Base-by-base conservation (phyloP, 2,329 filamentous ascomycete genomes). In the Ramichloridium luteum region DNA sequence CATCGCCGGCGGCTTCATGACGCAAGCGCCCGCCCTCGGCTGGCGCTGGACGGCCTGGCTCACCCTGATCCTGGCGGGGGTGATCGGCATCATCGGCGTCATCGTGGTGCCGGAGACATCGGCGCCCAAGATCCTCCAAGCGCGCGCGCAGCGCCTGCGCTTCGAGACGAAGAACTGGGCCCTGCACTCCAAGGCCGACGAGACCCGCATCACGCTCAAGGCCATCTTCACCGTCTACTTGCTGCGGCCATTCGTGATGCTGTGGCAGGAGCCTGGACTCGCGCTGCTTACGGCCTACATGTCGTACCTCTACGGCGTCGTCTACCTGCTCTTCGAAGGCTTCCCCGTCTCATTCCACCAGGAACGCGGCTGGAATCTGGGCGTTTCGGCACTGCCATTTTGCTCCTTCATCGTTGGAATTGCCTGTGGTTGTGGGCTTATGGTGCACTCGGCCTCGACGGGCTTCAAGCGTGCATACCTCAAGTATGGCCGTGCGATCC, bases 101-200 rank as follows among this genome's bases (percentile, higher is more conserved):
- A 32, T 69, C 16, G 39, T 65, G 16, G 53, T 72, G 2, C 63
- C 61, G 0, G 70, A 74, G 46, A 67, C 68, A 0, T 72, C 61
- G 17, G 58, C 55, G 1, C 58, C 61, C 0, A 56, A 61, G 5
- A 52, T 75, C 13, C 55, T 74, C 6, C 55, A 64, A 33, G 47
- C 48, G 2, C 60, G 64, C 16, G 70, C 70, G 4, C 55, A 53
- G 13, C 54, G 56, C 10, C 47, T 74, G n/a, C 61, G 70, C 4
- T 53, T 51, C 32, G 56, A 58, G 40, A 71, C 64, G 2, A 44
- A 56, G 25, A 65, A 69, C 40, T 62, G 58, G 58, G 60, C 59
- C 2, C 34, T 65, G 0, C 59, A 65, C 41, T 54, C 62, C 3
- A 57, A 60, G 33, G 47, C 57, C 6, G 64, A 68, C 27, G 59